phyloP scores from a whole-genome alignment of 768 basidiomycete species.

The Pholiota microspora region DNA sequence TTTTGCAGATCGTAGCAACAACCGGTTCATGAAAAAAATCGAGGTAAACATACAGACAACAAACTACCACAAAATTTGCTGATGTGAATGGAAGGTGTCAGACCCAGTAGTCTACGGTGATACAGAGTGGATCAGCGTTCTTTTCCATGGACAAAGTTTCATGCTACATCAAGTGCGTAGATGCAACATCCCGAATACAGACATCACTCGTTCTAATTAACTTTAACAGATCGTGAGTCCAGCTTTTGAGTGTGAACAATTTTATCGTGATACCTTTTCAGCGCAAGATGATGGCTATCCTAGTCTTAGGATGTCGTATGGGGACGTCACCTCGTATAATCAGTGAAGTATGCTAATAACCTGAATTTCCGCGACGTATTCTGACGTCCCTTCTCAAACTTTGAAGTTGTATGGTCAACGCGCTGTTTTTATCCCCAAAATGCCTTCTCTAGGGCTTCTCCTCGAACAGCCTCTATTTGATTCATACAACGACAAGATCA shows the following conservation, averaged over 20 bases:
- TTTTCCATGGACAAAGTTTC: constrained; percentile 96
- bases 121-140: constrained; percentile 92
- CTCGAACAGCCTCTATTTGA: constrained; percentile 86
- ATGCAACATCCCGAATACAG: too few species aligned
- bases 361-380: not conserved
- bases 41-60: constrained; percentile 45
- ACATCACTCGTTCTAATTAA: constrained; percentile 8
- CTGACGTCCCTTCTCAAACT: not conserved
- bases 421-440: constrained; percentile 86
- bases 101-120: constrained; percentile 89
- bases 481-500: constrained; percentile 67
- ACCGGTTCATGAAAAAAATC: constrained; percentile 86
- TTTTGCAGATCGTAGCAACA: constrained; percentile 79
- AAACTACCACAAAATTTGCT: not conserved
- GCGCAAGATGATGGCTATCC: constrained; percentile 95
- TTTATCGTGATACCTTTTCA: constrained; percentile 33
- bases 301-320: constrained; percentile 79
- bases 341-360: constrained; percentile 50
- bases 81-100: constrained; percentile 50
- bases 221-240: constrained; percentile 45
- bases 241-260: constrained; percentile 9
- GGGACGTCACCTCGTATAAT: constrained; percentile 73
- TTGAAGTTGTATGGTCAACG: constrained; percentile 73
- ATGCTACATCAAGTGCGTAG: constrained; percentile 96
- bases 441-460: constrained; percentile 90